Percentiles rank a stretch among this genome's conserved stretches.
Conservation (phyloP, 495 filamentous ascomycete genomes). For the Penicillium psychrofluorescens region DNA sequence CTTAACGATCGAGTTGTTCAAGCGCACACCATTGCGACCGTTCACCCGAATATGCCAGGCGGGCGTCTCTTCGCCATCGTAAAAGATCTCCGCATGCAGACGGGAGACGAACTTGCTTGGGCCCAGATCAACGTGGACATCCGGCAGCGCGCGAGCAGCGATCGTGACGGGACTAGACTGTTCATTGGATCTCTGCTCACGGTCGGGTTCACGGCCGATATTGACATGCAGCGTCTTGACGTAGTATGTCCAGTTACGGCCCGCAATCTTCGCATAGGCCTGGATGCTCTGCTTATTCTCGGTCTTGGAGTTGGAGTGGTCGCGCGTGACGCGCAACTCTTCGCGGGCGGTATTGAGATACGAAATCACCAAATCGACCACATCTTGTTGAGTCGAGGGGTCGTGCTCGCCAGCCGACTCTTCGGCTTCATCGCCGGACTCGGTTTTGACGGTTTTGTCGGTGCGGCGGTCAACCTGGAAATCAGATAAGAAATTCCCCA, state of each 20-base stretch:
- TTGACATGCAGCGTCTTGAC: constrained; percentile 71
- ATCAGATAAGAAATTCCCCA: too few species aligned
- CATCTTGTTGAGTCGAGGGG: constrained; percentile 47
- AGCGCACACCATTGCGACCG: constrained; percentile 80
- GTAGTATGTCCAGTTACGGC: constrained; percentile 91
- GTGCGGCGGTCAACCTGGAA: constrained; percentile 30
- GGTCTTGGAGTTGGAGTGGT: constrained; percentile 67
- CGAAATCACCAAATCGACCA: constrained; percentile 69
- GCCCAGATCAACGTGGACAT: constrained; percentile 85
- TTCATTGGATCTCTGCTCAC: constrained; percentile 34
- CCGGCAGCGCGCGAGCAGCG: constrained; percentile 35
- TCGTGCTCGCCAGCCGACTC: constrained; percentile 46
- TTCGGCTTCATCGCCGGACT: constrained; percentile 36
- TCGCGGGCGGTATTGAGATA: constrained; percentile 54
- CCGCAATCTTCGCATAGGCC: constrained; percentile 91
- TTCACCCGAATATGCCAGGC: constrained; percentile 80
- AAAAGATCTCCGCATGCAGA: constrained; percentile 79
- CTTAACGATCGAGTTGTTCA: constrained; percentile 65
- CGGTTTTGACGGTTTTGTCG: constrained; percentile 21
- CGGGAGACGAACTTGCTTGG: constrained; percentile 89
- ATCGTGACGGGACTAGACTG: constrained; percentile 40
- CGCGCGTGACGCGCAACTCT: constrained; percentile 59
- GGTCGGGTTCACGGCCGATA: constrained; percentile 75
- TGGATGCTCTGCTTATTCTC: constrained; percentile 65
- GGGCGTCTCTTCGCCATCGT: constrained; percentile 52